Percentiles rank a stretch among this genome's conserved stretches.
Conservation (phyloP, 2,329 filamentous ascomycete genomes). For the Sclerotiophoma versabilis region DNA sequence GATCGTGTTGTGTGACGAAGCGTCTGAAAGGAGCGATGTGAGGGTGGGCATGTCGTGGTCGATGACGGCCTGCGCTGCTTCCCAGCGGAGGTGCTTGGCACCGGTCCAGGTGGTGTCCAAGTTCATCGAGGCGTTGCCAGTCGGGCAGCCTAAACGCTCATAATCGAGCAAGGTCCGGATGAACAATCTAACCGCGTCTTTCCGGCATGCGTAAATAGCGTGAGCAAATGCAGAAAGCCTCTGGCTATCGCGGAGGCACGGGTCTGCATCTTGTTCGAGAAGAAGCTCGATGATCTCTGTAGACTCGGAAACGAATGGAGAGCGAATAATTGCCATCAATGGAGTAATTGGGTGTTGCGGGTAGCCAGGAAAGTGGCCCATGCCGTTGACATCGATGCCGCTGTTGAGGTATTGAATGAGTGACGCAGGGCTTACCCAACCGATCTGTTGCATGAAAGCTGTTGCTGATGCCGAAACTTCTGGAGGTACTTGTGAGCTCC, state of each 20-base stretch:
- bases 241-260: slow-evolving; percentile 13
- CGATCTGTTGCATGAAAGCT: slow-evolving; percentile 18
- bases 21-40: neutral
- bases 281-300: slow-evolving; percentile 15
- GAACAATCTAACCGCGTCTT: slow-evolving; percentile 9
- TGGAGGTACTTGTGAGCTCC: slow-evolving; percentile 2
- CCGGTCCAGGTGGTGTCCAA: slow-evolving; percentile 17
- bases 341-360: slow-evolving; percentile 18
- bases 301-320: slow-evolving; percentile 16
- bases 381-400: slow-evolving; percentile 17
- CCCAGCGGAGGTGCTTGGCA: slow-evolving; percentile 17
- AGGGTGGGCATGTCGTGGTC: slow-evolving; percentile 12
- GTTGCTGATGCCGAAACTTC: slow-evolving; percentile 15
- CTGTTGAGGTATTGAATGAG: slow-evolving; percentile 17
- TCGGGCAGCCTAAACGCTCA: slow-evolving; percentile 7
- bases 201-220: slow-evolving; percentile 16
- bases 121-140: slow-evolving; percentile 14
- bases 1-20: slow-evolving; percentile 5
- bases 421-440: slow-evolving; percentile 19
- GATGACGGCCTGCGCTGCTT: slow-evolving; percentile 13
- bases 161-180: slow-evolving; percentile 1
- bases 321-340: slow-evolving; percentile 18
- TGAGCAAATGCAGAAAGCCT: slow-evolving; percentile 18
- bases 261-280: slow-evolving; percentile 17
- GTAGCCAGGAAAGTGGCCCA: slow-evolving; percentile 15